Base-by-base conservation (phyloP, 2,329 filamentous ascomycete genomes). In the Clathrospora elynae region DNA sequence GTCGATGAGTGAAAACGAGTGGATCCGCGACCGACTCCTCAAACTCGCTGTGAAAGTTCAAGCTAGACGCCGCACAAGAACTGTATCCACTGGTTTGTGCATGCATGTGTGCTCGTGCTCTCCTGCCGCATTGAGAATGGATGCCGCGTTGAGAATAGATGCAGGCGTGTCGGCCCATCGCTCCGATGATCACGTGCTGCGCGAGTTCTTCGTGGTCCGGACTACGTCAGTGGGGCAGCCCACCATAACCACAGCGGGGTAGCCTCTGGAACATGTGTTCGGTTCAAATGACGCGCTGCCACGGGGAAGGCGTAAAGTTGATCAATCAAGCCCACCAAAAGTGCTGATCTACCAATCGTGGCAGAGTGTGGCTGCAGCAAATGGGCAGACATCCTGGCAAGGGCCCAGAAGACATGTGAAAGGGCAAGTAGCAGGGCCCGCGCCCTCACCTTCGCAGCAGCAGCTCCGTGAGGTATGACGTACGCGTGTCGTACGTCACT, bases 341-440 rank as follows among this genome's bases (percentile, higher is more conserved):
- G 41, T 37, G 12, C 16, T 39, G 35, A 55, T 59, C 53, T 57
- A 46, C 58, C 56, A 57, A 58, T 59, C 33, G 56, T 48, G 38
- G 49, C 49, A 19, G 43, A 12, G 16, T 36, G 51, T 53, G 47
- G 56, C 47, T 53, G 44, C 34, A 48, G 40, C 36, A 51, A 42
- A 45, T 53, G 44, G 44, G 40, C 48, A 42, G 42, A 34, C 48
- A 51, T 53, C 53, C 50, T 34, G 39, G 47, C 45, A 25, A 22
- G 20, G 39, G 20, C 18, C 26, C 20, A 26, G 30, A 23, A 18
- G 18, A 37, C 53, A 48, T 55, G 47, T 49, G 49, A 55, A 53
- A 24, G 44, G 33, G 29, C 41, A 33, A 42, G 41, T 43, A 33
- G 33, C 34, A 33, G 28, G 33, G 31, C 31, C 31, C 31, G 28